Evolutionary conservation across 805 yeast genomes (phyloP).

Genomic region (Nakazawaea peltata): DNA sequence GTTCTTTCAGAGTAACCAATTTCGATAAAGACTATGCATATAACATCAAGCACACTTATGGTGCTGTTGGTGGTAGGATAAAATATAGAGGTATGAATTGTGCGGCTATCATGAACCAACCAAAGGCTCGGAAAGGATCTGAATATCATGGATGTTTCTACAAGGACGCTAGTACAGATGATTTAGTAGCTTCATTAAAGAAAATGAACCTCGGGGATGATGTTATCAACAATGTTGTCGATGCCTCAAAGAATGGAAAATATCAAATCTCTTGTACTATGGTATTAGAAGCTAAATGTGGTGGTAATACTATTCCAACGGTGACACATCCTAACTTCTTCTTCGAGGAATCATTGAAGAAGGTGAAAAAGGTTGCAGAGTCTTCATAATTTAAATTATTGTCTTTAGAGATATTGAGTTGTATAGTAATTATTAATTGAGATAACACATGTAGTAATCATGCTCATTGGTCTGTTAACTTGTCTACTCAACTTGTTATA

Average conservation of each 20-base stretch:
- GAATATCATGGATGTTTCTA: conserved; percentile 95
- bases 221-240: conserved; percentile 53
- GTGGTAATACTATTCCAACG: conserved; percentile 10
- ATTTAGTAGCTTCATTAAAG: conserved; percentile 45
- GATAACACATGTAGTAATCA: background rate
- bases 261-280: conserved; percentile 85
- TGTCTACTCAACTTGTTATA: too few relatives aligned
- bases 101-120: conserved; percentile 62
- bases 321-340: conserved; percentile 10
- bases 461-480: too few relatives aligned
- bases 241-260: conserved; percentile 59
- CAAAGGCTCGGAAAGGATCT: conserved; percentile 51
- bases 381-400: background rate
- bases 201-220: conserved; percentile 59
- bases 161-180: conserved; percentile 63
- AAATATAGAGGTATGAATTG: conserved; percentile 87
- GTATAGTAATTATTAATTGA: background rate
- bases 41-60: conserved; percentile 83
- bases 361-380: background rate
- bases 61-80: conserved; percentile 82
- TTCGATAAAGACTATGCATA: conserved; percentile 86
- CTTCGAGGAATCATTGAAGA: conserved; percentile 10
- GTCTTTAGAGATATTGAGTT: too few relatives aligned
- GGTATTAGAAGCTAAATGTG: conserved; percentile 54
- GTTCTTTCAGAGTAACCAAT: conserved; percentile 64